Evolutionary conservation across 1,284 basidiomycete genomes (phyloP).

Genomic region (Heimioporus retisporus): DNA sequence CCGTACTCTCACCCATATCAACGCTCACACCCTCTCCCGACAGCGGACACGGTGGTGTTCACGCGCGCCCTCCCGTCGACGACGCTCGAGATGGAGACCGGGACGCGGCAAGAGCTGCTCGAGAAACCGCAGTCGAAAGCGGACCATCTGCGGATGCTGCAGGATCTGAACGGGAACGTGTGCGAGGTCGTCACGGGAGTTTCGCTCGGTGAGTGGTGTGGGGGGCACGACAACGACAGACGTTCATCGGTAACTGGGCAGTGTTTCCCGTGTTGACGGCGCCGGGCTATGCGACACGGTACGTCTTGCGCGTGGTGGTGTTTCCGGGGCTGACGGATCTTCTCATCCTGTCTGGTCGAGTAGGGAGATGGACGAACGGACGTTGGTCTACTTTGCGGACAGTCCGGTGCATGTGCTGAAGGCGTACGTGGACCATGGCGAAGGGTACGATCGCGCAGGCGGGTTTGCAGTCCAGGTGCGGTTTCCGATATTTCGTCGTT

Average conservation of each 20-base stretch:
- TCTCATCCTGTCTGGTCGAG: background rate
- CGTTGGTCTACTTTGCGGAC: constrained; percentile 85
- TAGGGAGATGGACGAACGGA: constrained; percentile 88
- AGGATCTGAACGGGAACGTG: constrained; percentile 86
- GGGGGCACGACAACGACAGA: too few relatives aligned
- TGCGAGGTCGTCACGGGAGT: constrained; percentile 96
- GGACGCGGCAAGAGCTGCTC: constrained; percentile 74
- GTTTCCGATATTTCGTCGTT: too few relatives aligned
- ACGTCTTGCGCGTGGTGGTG: too few relatives aligned
- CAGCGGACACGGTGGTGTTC: constrained; percentile 94
- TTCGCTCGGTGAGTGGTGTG: constrained; percentile 64
- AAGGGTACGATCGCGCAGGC: constrained; percentile 93
- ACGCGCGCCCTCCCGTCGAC: constrained; percentile 76
- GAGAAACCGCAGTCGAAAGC: constrained; percentile 89
- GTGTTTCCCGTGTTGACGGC: constrained; percentile 88
- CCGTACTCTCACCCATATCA: too few relatives aligned
- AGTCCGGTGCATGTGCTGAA: constrained; percentile 73
- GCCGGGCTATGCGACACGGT: constrained; percentile 91
- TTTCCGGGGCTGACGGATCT: too few relatives aligned
- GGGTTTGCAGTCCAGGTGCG: constrained; percentile 94
- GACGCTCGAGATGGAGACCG: constrained; percentile 57
- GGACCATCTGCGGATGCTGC: constrained; percentile 91
- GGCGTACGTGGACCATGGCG: constrained; percentile 91
- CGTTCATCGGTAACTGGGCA: constrained; percentile 34
- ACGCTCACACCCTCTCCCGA: background rate